Percentiles rank a stretch among this genome's conserved stretches.
Conservation (phyloP, 129 eudicot genomes). For the Smallanthus sonchifolius region DNA sequence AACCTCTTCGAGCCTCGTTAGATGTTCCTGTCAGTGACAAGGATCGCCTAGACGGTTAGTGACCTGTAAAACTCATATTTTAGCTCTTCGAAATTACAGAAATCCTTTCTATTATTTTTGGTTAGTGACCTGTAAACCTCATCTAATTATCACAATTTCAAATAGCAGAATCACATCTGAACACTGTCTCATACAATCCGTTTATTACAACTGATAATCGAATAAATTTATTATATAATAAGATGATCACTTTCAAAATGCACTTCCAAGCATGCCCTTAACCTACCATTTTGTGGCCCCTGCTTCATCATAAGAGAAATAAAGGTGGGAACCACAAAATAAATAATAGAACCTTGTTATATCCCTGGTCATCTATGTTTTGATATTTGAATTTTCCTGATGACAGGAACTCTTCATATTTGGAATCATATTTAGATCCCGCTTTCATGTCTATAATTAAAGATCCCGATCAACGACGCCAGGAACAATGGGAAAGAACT, state of each 20-base stretch:
- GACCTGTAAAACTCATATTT: slow-evolving; percentile 13
- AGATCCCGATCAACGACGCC: slow-evolving; percentile 92
- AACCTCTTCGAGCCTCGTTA: slow-evolving; percentile 47
- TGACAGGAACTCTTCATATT: slow-evolving; percentile 80
- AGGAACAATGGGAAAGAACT: slow-evolving; percentile 93
- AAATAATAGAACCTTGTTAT: too few relatives aligned
- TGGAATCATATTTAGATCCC: slow-evolving; percentile 95
- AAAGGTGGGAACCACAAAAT: background rate
- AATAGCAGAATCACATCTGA: background rate
- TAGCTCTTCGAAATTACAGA: background rate
- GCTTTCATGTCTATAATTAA: slow-evolving; percentile 95
- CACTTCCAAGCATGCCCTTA: background rate
- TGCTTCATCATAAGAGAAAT: background rate
- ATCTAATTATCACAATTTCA: background rate
- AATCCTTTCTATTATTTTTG: background rate
- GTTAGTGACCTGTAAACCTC: background rate
- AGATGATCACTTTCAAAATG: background rate
- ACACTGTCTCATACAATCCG: background rate
- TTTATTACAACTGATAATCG: background rate
- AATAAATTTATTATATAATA: background rate
- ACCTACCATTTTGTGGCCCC: background rate
- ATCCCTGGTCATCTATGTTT: too few relatives aligned
- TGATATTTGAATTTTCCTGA: background rate
- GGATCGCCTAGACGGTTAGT: slow-evolving; percentile 74
- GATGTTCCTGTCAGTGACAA: slow-evolving; percentile 73